phyloP scores from a whole-genome alignment of 2,329 filamentous ascomycete species.

The Xylariomycetidae sp. region DNA sequence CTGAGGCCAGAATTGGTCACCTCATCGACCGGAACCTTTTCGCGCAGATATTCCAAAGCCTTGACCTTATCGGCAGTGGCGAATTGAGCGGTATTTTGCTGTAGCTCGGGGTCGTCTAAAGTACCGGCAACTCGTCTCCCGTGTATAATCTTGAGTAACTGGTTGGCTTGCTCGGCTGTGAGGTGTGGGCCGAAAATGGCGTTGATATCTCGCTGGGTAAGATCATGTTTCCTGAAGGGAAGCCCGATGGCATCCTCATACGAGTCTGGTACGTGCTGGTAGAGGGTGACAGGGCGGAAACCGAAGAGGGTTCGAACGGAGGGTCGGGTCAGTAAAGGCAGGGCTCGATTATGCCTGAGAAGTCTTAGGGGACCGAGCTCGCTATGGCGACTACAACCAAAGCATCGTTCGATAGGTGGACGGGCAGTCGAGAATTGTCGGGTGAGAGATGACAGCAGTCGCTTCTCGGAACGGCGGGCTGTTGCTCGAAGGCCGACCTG shows the following conservation, averaged over 20 bases:
- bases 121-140: constrained; percentile 61
- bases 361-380: constrained; percentile 6
- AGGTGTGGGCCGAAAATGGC: constrained; percentile 48
- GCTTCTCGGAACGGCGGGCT: constrained; percentile 18
- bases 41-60: constrained; percentile 52
- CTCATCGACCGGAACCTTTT: constrained; percentile 53
- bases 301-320: constrained; percentile 24
- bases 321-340: constrained; percentile 13
- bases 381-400: constrained; percentile 13
- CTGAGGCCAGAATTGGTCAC: constrained; percentile 55
- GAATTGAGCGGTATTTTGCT: constrained; percentile 42
- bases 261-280: constrained; percentile 51
- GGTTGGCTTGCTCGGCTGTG: constrained; percentile 42
- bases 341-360: constrained; percentile 3
- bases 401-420: constrained; percentile 12
- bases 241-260: constrained; percentile 55
- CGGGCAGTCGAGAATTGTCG: constrained; percentile 17
- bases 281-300: constrained; percentile 42
- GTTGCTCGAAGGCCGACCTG: constrained; percentile 26
- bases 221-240: constrained; percentile 44
- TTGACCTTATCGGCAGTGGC: constrained; percentile 35
- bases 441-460: constrained; percentile 9
- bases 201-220: constrained; percentile 42
- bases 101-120: constrained; percentile 52
- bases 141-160: constrained; percentile 54